phyloP scores from a whole-genome alignment of 805 yeast genomes.

The Millerozyma acaciae region DNA sequence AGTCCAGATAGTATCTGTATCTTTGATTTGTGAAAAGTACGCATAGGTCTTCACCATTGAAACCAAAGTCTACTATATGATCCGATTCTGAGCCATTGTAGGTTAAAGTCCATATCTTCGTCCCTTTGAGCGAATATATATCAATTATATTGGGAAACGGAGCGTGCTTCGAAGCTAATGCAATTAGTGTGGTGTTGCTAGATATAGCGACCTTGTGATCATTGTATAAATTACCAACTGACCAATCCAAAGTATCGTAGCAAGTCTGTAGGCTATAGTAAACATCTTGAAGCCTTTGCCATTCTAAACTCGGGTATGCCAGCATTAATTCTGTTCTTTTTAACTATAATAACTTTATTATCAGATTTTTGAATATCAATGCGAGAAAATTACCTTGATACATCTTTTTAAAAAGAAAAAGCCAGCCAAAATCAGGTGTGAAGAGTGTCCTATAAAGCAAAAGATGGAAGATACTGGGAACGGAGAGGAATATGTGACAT shows the following conservation, averaged over 20 bases:
- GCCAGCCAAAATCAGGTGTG: too few species aligned
- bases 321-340: conserved; percentile 13
- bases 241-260: conserved; percentile 51
- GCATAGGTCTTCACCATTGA: conserved; percentile 49
- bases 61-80: conserved; percentile 50
- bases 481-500: conserved; percentile 41
- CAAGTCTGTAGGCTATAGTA: conserved; percentile 63
- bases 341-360: background rate
- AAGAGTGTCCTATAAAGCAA: too few species aligned
- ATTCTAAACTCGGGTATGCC: conserved; percentile 47
- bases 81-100: conserved; percentile 46
- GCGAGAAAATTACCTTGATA: too few species aligned
- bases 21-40: conserved; percentile 52
- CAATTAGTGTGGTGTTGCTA: conserved; percentile 52
- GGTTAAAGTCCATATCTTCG: conserved; percentile 32
- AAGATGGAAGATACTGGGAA: background rate
- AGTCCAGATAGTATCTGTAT: conserved; percentile 58
- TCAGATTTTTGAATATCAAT: background rate
- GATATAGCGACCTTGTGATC: conserved; percentile 49
- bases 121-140: conserved; percentile 33
- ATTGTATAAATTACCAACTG: conserved; percentile 29
- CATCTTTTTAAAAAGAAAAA: too few species aligned
- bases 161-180: conserved; percentile 38
- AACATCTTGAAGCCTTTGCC: conserved; percentile 77
- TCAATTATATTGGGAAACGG: conserved; percentile 36